phyloP scores from a whole-genome alignment of 2,329 filamentous ascomycete species.

The Shiraia bambusicola region DNA sequence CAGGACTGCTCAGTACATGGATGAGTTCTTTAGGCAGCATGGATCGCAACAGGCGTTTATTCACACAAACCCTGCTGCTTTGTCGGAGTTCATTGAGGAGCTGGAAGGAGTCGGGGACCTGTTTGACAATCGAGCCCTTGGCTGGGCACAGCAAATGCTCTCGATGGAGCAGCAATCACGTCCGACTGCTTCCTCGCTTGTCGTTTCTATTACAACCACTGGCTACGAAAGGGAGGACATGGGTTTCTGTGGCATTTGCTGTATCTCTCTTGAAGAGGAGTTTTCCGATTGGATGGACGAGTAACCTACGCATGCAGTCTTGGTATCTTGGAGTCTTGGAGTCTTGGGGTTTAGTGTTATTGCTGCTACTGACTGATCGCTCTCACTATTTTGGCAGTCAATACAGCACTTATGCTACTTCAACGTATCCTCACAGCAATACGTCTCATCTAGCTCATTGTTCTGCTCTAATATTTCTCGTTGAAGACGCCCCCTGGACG shows the following conservation, averaged over 20 bases:
- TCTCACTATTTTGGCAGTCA: too few species aligned
- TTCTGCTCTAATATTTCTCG: too few species aligned
- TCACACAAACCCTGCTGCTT: conserved; percentile 8
- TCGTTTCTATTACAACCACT: conserved; percentile 11
- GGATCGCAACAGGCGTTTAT: conserved; percentile 10
- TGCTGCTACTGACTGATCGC: too few species aligned
- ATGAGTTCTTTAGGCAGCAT: conserved; percentile 10
- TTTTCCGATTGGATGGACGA: too few species aligned
- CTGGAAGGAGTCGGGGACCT: conserved; percentile 5
- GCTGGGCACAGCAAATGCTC: conserved; percentile 15
- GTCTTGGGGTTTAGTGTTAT: too few species aligned
- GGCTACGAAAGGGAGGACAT: conserved; percentile 1
- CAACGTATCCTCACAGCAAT: too few species aligned
- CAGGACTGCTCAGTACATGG: conserved; percentile 2
- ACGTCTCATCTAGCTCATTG: too few species aligned
- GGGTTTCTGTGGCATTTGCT: conserved; percentile 23
- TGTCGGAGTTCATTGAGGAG: conserved; percentile 7
- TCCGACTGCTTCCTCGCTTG: conserved; percentile 14
- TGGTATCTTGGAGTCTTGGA: too few species aligned
- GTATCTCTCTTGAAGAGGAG: conserved; percentile 10
- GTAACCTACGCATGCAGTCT: too few species aligned
- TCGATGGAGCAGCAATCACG: conserved; percentile 5
- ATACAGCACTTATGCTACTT: too few species aligned
- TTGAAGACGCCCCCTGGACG: too few species aligned
- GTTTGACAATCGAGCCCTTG: conserved; percentile 10